These are phyloP conservation scores for Botrytis galanthina DNA, from an alignment of 2,329 filamentous ascomycete genomes.

Conservation along the genomic window DNA sequence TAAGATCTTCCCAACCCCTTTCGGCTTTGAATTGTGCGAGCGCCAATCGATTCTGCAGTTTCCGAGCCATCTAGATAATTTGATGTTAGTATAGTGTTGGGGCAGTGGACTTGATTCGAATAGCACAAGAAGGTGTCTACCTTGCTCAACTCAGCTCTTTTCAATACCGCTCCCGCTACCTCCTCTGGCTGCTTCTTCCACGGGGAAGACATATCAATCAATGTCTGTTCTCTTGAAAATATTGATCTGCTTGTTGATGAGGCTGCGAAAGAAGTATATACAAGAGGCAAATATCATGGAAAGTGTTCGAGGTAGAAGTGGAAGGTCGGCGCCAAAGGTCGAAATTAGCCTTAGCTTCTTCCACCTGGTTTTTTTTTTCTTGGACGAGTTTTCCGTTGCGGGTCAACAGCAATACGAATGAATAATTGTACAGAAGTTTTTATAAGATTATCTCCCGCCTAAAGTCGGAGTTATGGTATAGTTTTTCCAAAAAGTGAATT, in stretches of 20 bases:
- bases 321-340: slow-evolving; percentile 26
- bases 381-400: slow-evolving; percentile 16
- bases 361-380: slow-evolving; percentile 17
- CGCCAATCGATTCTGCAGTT: slow-evolving; percentile 88
- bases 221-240: not conserved
- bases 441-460: not conserved
- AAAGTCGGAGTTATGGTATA: not conserved
- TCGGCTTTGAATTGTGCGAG: slow-evolving; percentile 97
- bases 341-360: slow-evolving; percentile 19
- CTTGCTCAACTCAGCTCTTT: slow-evolving; percentile 73
- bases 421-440: not conserved
- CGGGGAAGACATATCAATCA: slow-evolving; percentile 53
- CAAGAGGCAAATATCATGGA: slow-evolving; percentile 9
- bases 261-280: not conserved
- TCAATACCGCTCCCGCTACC: slow-evolving; percentile 67
- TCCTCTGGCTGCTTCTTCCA: slow-evolving; percentile 62
- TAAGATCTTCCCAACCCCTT: slow-evolving; percentile 90
- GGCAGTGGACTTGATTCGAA: not conserved
- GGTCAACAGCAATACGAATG: slow-evolving; percentile 8
- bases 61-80: slow-evolving; percentile 78
- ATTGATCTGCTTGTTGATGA: not conserved
- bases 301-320: slow-evolving; percentile 15
- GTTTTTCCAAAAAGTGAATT: not conserved
- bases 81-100: slow-evolving; percentile 25
- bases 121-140: slow-evolving; percentile 47